Conservation (phyloP, 495 filamentous ascomycete genomes). For the Penicillium mononematosum region DNA sequence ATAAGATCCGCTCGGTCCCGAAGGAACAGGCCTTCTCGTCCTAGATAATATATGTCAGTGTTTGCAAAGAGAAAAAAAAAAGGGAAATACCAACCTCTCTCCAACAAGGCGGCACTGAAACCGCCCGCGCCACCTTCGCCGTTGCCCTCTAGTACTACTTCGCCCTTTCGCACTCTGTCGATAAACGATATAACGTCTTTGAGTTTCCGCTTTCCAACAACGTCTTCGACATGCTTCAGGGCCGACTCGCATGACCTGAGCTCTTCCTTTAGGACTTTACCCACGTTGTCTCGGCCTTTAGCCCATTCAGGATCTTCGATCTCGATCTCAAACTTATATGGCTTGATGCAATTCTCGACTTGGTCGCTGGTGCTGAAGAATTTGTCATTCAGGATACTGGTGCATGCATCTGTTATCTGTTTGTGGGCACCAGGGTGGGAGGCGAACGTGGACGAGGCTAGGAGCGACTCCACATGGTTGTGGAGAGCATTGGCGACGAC, state of each 20-base stretch:
- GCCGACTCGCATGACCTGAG: slow-evolving; percentile 78
- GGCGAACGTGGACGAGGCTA: slow-evolving; percentile 76
- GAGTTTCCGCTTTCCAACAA: slow-evolving; percentile 75
- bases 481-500: slow-evolving; percentile 88
- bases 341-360: slow-evolving; percentile 99
- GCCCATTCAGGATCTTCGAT: slow-evolving; percentile 87
- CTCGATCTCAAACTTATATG: slow-evolving; percentile 96
- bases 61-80: slow-evolving; percentile 1
- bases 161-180: slow-evolving; percentile 80
- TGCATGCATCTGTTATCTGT: slow-evolving; percentile 85
- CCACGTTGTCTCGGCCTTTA: slow-evolving; percentile 75
- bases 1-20: slow-evolving; percentile 85
- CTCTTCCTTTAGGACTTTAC: slow-evolving; percentile 76
- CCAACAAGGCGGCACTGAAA: slow-evolving; percentile 78
- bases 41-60: slow-evolving; percentile 46
- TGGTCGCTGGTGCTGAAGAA: slow-evolving; percentile 97
- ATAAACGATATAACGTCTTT: slow-evolving; percentile 90
- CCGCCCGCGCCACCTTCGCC: slow-evolving; percentile 83
- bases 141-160: slow-evolving; percentile 78
- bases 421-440: slow-evolving; percentile 87
- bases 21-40: slow-evolving; percentile 89
- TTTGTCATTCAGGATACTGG: slow-evolving; percentile 84
- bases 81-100: slow-evolving; percentile 59
- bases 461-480: slow-evolving; percentile 74
- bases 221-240: slow-evolving; percentile 68